Evolutionary conservation across 495 filamentous ascomycete genomes (phyloP).

Genomic region (Penicillium malachiteum): DNA sequence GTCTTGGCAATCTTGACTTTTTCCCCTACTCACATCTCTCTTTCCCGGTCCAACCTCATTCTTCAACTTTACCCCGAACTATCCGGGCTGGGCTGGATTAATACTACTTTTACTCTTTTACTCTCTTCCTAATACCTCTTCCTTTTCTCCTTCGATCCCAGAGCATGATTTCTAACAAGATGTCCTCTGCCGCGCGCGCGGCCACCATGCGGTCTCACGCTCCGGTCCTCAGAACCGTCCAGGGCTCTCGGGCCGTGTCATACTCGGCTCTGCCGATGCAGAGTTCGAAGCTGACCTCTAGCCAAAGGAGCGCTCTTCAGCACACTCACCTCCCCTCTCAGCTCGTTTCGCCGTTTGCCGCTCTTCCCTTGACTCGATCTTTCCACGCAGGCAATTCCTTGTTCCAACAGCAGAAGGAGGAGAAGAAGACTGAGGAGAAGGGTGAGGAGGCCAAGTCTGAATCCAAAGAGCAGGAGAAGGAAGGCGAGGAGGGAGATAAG

Average conservation of each 20-base stretch:
- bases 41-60: conserved; percentile 24
- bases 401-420: conserved; percentile 39
- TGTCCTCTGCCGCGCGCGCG: conserved; percentile 43
- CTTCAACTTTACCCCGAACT: conserved; percentile 27
- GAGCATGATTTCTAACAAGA: conserved; percentile 46
- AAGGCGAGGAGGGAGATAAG: conserved; percentile 40
- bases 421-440: conserved; percentile 47
- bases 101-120: neutral
- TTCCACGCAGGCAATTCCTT: conserved; percentile 41
- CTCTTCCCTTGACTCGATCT: conserved; percentile 40
- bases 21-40: conserved; percentile 32
- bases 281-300: conserved; percentile 9
- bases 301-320: conserved; percentile 16
- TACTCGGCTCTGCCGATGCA: conserved; percentile 29
- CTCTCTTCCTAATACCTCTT: conserved; percentile 10
- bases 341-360: conserved; percentile 39
- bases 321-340: conserved; percentile 28
- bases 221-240: conserved; percentile 47
- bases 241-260: conserved; percentile 48
- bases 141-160: conserved; percentile 5
- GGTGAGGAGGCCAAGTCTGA: conserved; percentile 46
- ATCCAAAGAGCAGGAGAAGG: conserved; percentile 37
- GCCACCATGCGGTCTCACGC: conserved; percentile 39
- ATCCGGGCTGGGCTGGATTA: conserved; percentile 27
- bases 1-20: conserved; percentile 47